Conservation (phyloP, 2,329 filamentous ascomycete species). For the Fusarium pseudograminearum region DNA sequence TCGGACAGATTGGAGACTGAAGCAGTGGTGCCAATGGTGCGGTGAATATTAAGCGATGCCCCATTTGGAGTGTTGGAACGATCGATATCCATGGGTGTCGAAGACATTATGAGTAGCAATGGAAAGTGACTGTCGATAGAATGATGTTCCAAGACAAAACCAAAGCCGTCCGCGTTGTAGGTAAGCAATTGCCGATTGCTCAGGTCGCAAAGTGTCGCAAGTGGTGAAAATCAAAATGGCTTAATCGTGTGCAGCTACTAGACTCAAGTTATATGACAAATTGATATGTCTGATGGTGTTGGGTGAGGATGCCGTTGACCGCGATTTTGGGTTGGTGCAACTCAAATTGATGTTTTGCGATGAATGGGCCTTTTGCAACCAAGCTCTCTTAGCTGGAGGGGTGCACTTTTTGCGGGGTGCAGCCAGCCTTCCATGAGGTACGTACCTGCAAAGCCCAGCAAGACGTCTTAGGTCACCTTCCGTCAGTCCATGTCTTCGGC, state of each 20-base stretch:
- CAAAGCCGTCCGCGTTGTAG: conserved; percentile 11
- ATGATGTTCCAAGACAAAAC: conserved; percentile 11
- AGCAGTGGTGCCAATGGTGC: conserved; percentile 58
- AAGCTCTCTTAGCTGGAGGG: conserved; percentile 42
- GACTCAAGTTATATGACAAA: not conserved
- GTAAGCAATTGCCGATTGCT: conserved; percentile 1
- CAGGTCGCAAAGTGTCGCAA: not conserved
- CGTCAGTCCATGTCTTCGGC: not conserved
- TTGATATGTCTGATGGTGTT: not conserved
- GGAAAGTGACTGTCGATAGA: not conserved
- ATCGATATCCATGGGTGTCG: conserved; percentile 70
- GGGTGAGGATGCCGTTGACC: conserved; percentile 1
- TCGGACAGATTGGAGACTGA: conserved; percentile 78
- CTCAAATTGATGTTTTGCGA: conserved; percentile 29
- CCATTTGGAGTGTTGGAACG: conserved; percentile 56
- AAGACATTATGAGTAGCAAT: conserved; percentile 56
- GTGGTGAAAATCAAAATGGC: not conserved
- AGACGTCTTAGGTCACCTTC: no score
- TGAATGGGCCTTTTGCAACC: conserved; percentile 18
- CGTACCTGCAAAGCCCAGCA: not conserved
- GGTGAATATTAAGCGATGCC: conserved; percentile 63
- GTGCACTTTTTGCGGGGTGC: conserved; percentile 40
- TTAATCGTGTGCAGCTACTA: not conserved
- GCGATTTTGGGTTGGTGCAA: conserved; percentile 4
- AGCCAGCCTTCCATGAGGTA: conserved; percentile 5